These are phyloP conservation scores for Actinomortierella ambigua DNA, from an alignment of 371 early-diverging fungal species.

Conservation along the genomic window DNA sequence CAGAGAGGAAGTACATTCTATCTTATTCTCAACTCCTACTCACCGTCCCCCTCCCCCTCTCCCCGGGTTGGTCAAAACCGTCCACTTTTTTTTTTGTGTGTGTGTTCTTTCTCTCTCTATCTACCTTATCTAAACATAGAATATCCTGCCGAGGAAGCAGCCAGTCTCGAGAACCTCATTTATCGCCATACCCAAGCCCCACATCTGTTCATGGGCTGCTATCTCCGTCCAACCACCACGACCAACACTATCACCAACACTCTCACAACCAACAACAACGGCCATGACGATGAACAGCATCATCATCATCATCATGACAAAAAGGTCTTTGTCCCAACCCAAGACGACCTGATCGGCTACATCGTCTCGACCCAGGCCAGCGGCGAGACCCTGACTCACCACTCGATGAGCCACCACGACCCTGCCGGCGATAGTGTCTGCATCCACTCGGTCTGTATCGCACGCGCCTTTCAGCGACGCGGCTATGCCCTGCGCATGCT, in stretches of 20 bases:
- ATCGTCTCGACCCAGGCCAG: slow-evolving; percentile 60
- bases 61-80: too few species aligned
- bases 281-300: background rate
- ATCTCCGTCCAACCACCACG: slow-evolving; percentile 6
- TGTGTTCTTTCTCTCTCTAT: background rate
- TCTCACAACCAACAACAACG: background rate
- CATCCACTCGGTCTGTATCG: slow-evolving; percentile 72
- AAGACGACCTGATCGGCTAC: slow-evolving; percentile 56
- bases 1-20: too few species aligned
- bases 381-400: slow-evolving; percentile 59
- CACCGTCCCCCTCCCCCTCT: too few species aligned
- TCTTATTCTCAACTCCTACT: too few species aligned
- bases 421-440: slow-evolving; percentile 66
- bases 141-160: slow-evolving; percentile 71
- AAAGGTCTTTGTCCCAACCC: slow-evolving; percentile 9
- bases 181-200: slow-evolving; percentile 61
- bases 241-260: background rate
- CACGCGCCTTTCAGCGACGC: slow-evolving; percentile 53
- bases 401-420: slow-evolving; percentile 69
- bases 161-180: slow-evolving; percentile 56
- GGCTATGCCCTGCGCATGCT: slow-evolving; percentile 63
- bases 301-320: background rate
- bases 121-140: too few species aligned
- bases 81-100: slow-evolving; percentile 2
- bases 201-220: slow-evolving; percentile 65